Percentiles rank a stretch among this genome's conserved stretches.
These are phyloP conservation scores for Aspergillus sp. DNA, from an alignment of 2,329 filamentous ascomycete genomes.

Conservation along the genomic window DNA sequence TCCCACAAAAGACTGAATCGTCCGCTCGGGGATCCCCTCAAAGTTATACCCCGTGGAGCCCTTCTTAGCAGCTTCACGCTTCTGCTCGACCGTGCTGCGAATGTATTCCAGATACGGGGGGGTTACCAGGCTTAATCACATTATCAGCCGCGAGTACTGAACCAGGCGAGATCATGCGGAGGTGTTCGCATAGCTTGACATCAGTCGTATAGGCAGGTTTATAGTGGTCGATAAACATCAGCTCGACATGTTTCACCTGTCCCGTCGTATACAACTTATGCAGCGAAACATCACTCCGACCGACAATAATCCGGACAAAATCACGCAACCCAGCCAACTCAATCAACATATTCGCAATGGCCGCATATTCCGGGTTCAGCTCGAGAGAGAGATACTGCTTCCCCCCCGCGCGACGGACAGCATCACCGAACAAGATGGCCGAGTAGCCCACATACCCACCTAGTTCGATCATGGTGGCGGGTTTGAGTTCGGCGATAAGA, in stretches of 20 bases:
- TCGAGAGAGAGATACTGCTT: conserved; percentile 68
- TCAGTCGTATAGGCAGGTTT: conserved; percentile 72
- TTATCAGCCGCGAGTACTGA: conserved; percentile 41
- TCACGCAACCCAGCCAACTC: conserved; percentile 69
- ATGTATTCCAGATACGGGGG: conserved; percentile 58
- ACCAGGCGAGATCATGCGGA: conserved; percentile 60
- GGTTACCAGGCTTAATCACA: conserved; percentile 40
- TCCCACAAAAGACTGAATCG: conserved; percentile 19
- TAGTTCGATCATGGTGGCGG: conserved; percentile 68
- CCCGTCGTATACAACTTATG: conserved; percentile 54
- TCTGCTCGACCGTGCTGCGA: conserved; percentile 58
- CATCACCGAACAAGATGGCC: conserved; percentile 67
- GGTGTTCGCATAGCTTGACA: conserved; percentile 69
- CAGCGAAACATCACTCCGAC: conserved; percentile 63
- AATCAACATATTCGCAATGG: conserved; percentile 63
- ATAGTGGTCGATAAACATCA: conserved; percentile 77
- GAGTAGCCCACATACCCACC: conserved; percentile 82
- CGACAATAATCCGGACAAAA: conserved; percentile 66
- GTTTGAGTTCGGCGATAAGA: conserved; percentile 63
- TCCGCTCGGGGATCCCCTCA: conserved; percentile 15
- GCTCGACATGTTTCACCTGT: conserved; percentile 56
- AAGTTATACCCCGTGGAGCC: conserved; percentile 12
- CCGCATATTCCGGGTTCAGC: conserved; percentile 67
- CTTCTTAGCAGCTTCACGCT: conserved; percentile 43
- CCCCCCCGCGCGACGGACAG: conserved; percentile 60